Evolutionary conservation across 2,329 filamentous ascomycete genomes (phyloP).

Genomic region (Diaporthe destruens): DNA sequence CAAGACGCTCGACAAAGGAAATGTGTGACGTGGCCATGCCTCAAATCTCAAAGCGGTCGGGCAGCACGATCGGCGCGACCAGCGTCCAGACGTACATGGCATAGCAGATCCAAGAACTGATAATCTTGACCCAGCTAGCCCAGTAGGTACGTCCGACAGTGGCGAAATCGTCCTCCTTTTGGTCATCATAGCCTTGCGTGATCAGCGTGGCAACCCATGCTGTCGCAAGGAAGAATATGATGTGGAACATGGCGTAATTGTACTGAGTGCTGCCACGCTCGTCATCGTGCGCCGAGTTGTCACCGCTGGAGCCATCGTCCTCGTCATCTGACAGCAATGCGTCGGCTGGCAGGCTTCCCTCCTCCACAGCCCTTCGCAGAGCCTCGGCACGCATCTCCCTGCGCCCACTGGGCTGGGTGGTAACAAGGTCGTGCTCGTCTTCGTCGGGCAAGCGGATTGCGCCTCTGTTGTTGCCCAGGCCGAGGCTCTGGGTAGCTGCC

Average conservation of each 20-base stretch:
- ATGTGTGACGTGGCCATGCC: conserved; percentile 45
- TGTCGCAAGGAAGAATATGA: conserved; percentile 97
- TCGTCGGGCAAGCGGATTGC: conserved; percentile 74
- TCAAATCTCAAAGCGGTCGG: conserved; percentile 80
- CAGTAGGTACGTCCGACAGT: conserved; percentile 95
- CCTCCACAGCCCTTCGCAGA: conserved; percentile 90
- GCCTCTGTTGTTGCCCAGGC: conserved; percentile 72
- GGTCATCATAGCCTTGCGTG: conserved; percentile 76
- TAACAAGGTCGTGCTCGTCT: conserved; percentile 90
- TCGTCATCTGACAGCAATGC: conserved; percentile 83
- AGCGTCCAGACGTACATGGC: conserved; percentile 94
- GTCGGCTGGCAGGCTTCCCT: conserved; percentile 90
- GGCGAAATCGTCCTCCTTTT: conserved; percentile 77
- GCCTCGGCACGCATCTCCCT: conserved; percentile 95
- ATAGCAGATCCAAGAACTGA: conserved; percentile 97
- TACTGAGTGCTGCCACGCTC: conserved; percentile 93
- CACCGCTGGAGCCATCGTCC: conserved; percentile 71
- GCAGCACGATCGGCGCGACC: conserved; percentile 85
- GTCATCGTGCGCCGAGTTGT: conserved; percentile 80
- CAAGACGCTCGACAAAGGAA: conserved; percentile 49
- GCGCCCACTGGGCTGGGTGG: conserved; percentile 82
- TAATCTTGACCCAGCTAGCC: conserved; percentile 99
- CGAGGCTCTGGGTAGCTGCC: conserved; percentile 90
- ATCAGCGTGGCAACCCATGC: conserved; percentile 95
- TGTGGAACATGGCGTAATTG: conserved; percentile 94